phyloP scores from a whole-genome alignment of 2,329 filamentous ascomycete genomes.

The Fusarium tjaetaba region DNA sequence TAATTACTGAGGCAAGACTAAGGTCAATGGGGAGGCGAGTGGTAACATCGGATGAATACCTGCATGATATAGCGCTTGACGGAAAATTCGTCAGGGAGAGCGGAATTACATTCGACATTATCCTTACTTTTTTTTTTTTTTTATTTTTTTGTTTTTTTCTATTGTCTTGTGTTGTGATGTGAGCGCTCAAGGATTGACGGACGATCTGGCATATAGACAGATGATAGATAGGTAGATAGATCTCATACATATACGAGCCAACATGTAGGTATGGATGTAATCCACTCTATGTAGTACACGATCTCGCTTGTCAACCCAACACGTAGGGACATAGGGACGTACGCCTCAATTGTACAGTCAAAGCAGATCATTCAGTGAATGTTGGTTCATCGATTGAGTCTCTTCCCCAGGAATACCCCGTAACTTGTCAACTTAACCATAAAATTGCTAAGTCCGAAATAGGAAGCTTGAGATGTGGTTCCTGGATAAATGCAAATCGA shows the following conservation, averaged over 20 bases:
- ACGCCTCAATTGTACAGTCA: constrained; percentile 31
- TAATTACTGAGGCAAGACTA: constrained; percentile 26
- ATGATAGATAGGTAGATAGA: neutral
- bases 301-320: constrained; percentile 29
- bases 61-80: constrained; percentile 21
- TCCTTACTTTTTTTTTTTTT: neutral
- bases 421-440: constrained; percentile 27
- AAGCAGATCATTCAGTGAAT: neutral
- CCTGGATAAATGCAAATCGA: constrained; percentile 36
- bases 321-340: neutral
- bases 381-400: constrained; percentile 22
- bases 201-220: constrained; percentile 4
- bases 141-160: neutral
- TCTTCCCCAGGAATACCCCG: neutral
- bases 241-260: constrained; percentile 21
- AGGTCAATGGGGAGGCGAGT: constrained; percentile 21
- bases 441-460: constrained; percentile 25
- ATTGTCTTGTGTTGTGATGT: neutral
- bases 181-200: neutral
- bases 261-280: neutral
- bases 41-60: constrained; percentile 36
- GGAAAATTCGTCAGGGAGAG: constrained; percentile 9
- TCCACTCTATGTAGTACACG: neutral
- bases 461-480: constrained; percentile 32
- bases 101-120: neutral